Evolutionary conservation across 179 eudicot genomes (phyloP).

Genomic region (Spinacia oleracea): DNA sequence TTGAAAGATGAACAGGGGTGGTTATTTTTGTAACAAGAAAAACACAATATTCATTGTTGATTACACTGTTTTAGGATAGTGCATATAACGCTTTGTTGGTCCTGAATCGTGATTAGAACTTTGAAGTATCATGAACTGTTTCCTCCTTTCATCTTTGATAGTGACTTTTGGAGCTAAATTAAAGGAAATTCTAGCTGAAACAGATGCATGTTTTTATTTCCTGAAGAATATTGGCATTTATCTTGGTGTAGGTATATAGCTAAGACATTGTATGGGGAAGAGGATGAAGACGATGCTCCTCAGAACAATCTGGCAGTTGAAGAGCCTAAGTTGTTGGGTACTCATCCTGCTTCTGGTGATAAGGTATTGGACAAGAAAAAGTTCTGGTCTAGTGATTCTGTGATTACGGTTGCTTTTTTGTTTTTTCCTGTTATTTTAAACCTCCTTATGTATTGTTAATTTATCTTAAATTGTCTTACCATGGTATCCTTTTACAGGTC

Average conservation of each 20-base stretch:
- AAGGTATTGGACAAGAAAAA: slow-evolving; percentile 52
- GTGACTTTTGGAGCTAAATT: slow-evolving; percentile 1
- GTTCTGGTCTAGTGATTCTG: neutral
- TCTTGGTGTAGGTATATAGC: slow-evolving; percentile 72
- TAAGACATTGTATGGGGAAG: slow-evolving; percentile 76
- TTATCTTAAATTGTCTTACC: neutral
- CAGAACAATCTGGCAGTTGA: slow-evolving; percentile 41
- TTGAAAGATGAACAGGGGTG: neutral
- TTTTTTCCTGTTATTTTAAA: too few species aligned
- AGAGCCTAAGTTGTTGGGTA: slow-evolving; percentile 82
- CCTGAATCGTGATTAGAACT: neutral
- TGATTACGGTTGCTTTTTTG: too few species aligned
- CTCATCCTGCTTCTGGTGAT: slow-evolving; percentile 68
- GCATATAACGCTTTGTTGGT: neutral
- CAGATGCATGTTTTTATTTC: slow-evolving; percentile 8
- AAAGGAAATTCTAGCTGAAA: slow-evolving; percentile 1
- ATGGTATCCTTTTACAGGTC: slow-evolving; percentile 48
- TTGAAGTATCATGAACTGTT: neutral
- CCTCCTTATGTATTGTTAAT: too few species aligned
- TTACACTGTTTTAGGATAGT: neutral
- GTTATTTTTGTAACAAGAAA: neutral
- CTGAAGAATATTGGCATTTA: slow-evolving; percentile 12
- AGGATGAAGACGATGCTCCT: slow-evolving; percentile 68
- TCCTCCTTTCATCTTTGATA: neutral
- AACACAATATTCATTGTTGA: neutral